A percentile compares a stretch with the other conserved stretches of the same genome.
Evolutionary conservation across 2,329 filamentous ascomycete species (phyloP).

Genomic region (Trichoderma atroviride): DNA sequence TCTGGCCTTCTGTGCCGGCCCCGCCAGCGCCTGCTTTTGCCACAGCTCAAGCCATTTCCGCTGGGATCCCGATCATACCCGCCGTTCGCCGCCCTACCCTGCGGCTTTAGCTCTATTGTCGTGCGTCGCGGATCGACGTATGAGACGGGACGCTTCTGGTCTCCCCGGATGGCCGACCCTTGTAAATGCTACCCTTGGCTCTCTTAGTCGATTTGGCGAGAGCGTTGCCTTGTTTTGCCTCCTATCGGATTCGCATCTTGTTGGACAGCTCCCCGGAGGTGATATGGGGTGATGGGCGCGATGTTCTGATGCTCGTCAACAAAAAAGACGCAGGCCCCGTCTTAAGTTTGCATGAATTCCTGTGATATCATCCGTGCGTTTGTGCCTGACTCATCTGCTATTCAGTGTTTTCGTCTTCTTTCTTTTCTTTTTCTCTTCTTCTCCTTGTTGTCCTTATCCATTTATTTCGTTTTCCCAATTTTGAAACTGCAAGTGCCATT

Average conservation of each 20-base stretch:
- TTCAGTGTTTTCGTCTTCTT: neutral
- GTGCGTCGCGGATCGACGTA: conserved; percentile 23
- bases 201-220: conserved; percentile 11
- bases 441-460: neutral
- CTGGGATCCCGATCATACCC: conserved; percentile 25
- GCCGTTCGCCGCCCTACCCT: conserved; percentile 20
- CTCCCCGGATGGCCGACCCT: conserved; percentile 22
- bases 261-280: conserved; percentile 9
- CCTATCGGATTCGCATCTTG: neutral
- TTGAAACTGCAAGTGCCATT: neutral
- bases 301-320: neutral
- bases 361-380: conserved; percentile 2
- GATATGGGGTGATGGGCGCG: conserved; percentile 23
- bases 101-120: conserved; percentile 4
- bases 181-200: conserved; percentile 20
- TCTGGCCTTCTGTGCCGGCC: conserved; percentile 4
- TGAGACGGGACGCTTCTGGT: conserved; percentile 7
- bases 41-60: conserved; percentile 25
- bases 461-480: neutral
- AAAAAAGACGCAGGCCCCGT: conserved; percentile 24
- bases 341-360: conserved; percentile 16
- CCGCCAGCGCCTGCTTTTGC: conserved; percentile 15
- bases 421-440: neutral
- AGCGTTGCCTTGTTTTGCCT: conserved; percentile 20
- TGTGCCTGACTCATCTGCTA: neutral